Evolutionary conservation across 352 stramenopile species (phyloP).

Genomic region (Pythium oligandrum): DNA sequence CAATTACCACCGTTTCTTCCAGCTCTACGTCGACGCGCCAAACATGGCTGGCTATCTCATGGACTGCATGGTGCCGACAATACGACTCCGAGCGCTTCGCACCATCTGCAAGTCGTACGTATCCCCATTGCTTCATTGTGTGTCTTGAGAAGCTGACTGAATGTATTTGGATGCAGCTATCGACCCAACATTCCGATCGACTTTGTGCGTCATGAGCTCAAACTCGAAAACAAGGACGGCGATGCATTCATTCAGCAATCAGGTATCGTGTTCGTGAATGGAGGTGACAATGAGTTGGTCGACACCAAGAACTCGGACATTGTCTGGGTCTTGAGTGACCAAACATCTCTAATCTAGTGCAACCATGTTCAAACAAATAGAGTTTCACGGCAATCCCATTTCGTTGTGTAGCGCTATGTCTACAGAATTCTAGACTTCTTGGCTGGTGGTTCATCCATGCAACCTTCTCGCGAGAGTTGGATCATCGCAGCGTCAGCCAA

Average conservation of each 20-base stretch:
- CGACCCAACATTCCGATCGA: conserved; percentile 66
- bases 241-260: conserved; percentile 72
- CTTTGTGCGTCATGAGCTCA: conserved; percentile 70
- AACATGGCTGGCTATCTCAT: conserved; percentile 91
- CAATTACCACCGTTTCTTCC: conserved; percentile 87
- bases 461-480: conserved; percentile 89
- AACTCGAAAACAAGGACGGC: conserved; percentile 65
- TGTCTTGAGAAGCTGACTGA: no score
- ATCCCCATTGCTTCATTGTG: conserved; percentile 1
- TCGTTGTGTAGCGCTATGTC: no score
- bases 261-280: conserved; percentile 62
- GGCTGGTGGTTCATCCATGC: conserved; percentile 41
- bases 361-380: background rate
- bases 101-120: conserved; percentile 88
- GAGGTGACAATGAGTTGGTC: conserved; percentile 48
- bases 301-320: conserved; percentile 84
- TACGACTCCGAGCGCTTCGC: conserved; percentile 75
- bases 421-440: conserved; percentile 37
- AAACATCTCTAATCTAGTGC: conserved; percentile 80
- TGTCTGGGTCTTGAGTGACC: conserved; percentile 73
- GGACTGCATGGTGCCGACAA: conserved; percentile 80
- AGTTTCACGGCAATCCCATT: no score
- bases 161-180: conserved; percentile 32
- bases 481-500: conserved; percentile 96
- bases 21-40: conserved; percentile 79